Percentiles rank a stretch among this genome's conserved stretches.
Conservation (phyloP, 768 basidiomycete genomes). For the Holtermannia corniformis region DNA sequence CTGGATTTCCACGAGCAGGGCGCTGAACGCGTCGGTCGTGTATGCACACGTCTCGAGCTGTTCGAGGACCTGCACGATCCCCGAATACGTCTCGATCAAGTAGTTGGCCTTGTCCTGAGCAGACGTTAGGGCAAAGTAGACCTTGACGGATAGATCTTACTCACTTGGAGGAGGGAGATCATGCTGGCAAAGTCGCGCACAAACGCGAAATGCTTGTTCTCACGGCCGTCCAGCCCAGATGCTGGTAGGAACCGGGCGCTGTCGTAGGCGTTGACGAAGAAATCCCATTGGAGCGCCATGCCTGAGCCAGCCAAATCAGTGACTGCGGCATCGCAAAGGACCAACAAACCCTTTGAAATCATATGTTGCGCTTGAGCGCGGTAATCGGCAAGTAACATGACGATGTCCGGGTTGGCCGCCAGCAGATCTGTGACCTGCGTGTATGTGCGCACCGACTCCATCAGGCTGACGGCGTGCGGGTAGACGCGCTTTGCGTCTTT, state of each 20-base stretch:
- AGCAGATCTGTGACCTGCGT: conserved; percentile 88
- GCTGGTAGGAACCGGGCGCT: conserved; percentile 59
- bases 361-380: conserved; percentile 86
- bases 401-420: conserved; percentile 80
- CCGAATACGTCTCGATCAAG: conserved; percentile 81
- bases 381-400: conserved; percentile 90
- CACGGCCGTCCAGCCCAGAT: conserved; percentile 58
- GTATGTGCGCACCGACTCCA: conserved; percentile 99
- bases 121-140: neutral
- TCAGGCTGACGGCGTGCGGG: conserved; percentile 79
- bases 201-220: conserved; percentile 84
- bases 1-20: conserved; percentile 68
- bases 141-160: too few species aligned
- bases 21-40: conserved; percentile 68
- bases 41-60: conserved; percentile 82
- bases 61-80: conserved; percentile 73
- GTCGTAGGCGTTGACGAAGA: conserved; percentile 91
- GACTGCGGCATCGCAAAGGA: neutral
- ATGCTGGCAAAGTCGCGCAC: conserved; percentile 91
- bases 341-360: conserved; percentile 66
- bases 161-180: conserved; percentile 78
- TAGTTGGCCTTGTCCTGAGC: conserved; percentile 86
- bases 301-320: conserved; percentile 47
- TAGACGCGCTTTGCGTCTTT: conserved; percentile 98
- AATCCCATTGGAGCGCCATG: conserved; percentile 93